Conservation (phyloP, 2,329 filamentous ascomycete species). For the Albophoma yamanashiensis region DNA sequence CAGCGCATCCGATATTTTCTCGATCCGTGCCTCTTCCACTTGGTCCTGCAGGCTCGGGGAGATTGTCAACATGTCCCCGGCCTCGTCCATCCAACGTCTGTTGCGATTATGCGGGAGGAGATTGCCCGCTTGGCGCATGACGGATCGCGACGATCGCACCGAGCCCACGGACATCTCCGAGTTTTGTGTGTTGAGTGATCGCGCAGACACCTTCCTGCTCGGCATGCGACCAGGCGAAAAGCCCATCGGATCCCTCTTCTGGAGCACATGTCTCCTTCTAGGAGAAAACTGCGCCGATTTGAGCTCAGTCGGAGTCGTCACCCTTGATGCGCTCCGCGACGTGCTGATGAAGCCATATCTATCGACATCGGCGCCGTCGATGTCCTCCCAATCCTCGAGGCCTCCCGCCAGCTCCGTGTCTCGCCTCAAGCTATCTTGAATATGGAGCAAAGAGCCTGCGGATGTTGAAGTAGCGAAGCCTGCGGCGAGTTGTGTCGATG, state of each 20-base stretch:
- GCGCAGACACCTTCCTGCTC: slow-evolving; percentile 44
- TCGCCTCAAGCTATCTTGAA: slow-evolving; percentile 25
- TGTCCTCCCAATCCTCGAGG: slow-evolving; percentile 57
- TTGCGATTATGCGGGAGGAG: slow-evolving; percentile 50
- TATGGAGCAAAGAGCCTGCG: slow-evolving; percentile 32
- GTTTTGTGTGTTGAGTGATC: slow-evolving; percentile 47
- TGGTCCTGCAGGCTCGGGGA: slow-evolving; percentile 46
- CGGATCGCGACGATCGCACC: slow-evolving; percentile 41
- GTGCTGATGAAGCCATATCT: slow-evolving; percentile 56
- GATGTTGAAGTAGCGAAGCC: slow-evolving; percentile 26
- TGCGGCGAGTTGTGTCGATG: slow-evolving; percentile 18
- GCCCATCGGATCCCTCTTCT: slow-evolving; percentile 22
- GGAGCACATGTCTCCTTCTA: slow-evolving; percentile 35
- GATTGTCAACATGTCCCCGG: slow-evolving; percentile 55
- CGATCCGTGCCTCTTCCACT: slow-evolving; percentile 42
- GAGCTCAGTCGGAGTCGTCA: slow-evolving; percentile 28
- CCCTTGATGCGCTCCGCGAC: slow-evolving; percentile 29
- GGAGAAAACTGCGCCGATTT: slow-evolving; percentile 32
- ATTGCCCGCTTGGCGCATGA: slow-evolving; percentile 47
- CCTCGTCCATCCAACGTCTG: slow-evolving; percentile 51
- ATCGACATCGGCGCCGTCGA: slow-evolving; percentile 51
- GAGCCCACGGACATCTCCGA: slow-evolving; percentile 41
- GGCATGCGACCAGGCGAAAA: slow-evolving; percentile 33
- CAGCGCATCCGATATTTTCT: slow-evolving; percentile 40
- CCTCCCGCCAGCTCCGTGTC: slow-evolving; percentile 44